Conservation (phyloP, 1,284 basidiomycete genomes). For the Ganoderma sinense region DNA sequence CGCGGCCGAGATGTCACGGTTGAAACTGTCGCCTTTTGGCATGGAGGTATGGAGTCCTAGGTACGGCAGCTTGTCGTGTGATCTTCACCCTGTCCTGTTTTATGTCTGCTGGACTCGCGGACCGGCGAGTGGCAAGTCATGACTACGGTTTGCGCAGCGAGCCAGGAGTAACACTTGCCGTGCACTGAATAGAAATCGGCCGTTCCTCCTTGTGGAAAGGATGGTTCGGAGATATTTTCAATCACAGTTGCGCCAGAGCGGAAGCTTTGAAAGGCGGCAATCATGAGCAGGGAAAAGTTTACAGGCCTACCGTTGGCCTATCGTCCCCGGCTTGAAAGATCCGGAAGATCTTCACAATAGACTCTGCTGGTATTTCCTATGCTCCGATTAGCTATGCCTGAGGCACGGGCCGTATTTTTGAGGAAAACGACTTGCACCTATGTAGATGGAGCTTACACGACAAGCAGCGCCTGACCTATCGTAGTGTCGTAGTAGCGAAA, state of each 20-base stretch:
- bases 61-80: too few relatives aligned
- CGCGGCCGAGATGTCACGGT: neutral
- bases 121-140: neutral
- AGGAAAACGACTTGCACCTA: neutral
- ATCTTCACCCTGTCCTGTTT: neutral
- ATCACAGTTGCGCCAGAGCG: neutral
- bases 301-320: neutral
- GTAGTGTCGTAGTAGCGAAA: too few relatives aligned
- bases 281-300: neutral
- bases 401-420: neutral
- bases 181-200: neutral
- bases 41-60: neutral
- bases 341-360: neutral
- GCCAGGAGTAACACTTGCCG: neutral
- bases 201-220: neutral
- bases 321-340: neutral
- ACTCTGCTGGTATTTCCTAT: neutral
- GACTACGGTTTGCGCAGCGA: neutral
- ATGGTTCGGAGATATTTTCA: neutral
- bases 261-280: neutral
- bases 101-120: neutral
- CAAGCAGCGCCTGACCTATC: neutral
- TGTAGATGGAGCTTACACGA: neutral
- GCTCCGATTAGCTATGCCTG: neutral
- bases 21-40: neutral